These are phyloP conservation scores for Linderniella brevidens DNA, from an alignment of 257 asterid species.

Conservation along the genomic window DNA sequence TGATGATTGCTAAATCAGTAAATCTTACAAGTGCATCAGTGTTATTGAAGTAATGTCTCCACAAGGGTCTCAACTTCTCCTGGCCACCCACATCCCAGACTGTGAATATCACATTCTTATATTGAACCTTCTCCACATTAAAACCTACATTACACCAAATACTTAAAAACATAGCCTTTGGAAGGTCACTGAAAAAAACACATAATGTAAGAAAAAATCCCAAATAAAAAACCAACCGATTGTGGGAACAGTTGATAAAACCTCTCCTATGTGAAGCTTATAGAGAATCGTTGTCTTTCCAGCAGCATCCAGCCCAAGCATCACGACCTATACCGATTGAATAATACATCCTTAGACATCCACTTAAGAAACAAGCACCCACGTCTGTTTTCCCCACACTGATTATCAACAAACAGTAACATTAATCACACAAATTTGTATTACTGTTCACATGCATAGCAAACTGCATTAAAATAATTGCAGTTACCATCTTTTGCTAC, in stretches of 20 bases:
- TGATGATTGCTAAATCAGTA: not conserved
- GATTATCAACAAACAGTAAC: not conserved
- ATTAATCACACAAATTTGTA: not conserved
- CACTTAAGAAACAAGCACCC: not conserved
- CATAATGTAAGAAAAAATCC: not conserved
- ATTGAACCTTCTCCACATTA: constrained; percentile 74
- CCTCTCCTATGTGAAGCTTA: constrained; percentile 97
- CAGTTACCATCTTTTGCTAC: no score
- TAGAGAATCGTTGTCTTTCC: constrained; percentile 97
- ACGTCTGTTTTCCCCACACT: not conserved
- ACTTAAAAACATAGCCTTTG: not conserved
- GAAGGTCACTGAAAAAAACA: not conserved
- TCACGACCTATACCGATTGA: constrained; percentile 55
- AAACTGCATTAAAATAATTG: no score
- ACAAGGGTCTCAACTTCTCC: constrained; percentile 60
- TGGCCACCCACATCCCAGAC: constrained; percentile 85
- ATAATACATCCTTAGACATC: not conserved
- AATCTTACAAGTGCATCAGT: constrained; percentile 60
- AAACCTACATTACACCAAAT: constrained; percentile 31
- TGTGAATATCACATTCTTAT: constrained; percentile 58
- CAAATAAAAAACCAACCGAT: constrained; percentile 46
- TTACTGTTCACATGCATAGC: no score
- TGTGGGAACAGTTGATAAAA: constrained; percentile 94
- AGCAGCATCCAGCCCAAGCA: constrained; percentile 99
- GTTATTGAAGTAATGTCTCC: constrained; percentile 74